Evolutionary conservation across 2,329 filamentous ascomycete genomes (phyloP).

Genomic region (Polychaeton citri): DNA sequence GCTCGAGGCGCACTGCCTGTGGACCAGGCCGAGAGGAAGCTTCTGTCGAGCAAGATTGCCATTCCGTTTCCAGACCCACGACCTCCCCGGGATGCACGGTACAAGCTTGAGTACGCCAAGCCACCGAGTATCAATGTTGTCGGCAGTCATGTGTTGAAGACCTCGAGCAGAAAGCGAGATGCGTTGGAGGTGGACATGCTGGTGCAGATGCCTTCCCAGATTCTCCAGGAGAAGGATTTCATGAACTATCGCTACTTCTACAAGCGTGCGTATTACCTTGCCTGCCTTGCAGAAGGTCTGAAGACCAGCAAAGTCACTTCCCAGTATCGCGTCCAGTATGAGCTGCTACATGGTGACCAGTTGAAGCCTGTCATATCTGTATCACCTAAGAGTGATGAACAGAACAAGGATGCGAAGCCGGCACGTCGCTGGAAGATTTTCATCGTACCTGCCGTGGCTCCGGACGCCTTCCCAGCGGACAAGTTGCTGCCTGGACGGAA

Average conservation of each 20-base stretch:
- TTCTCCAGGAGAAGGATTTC: slow-evolving; percentile 93
- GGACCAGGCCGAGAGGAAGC: slow-evolving; percentile 51
- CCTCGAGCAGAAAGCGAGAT: slow-evolving; percentile 46
- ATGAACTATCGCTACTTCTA: slow-evolving; percentile 88
- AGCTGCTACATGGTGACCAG: slow-evolving; percentile 17
- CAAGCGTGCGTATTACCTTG: slow-evolving; percentile 82
- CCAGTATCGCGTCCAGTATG: slow-evolving; percentile 32
- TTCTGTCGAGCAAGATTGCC: slow-evolving; percentile 54
- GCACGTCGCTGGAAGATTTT: slow-evolving; percentile 48
- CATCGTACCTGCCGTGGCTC: slow-evolving; percentile 62
- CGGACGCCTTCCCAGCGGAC: slow-evolving; percentile 52
- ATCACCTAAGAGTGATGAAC: slow-evolving; percentile 17
- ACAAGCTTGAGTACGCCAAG: slow-evolving; percentile 65
- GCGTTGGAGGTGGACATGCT: slow-evolving; percentile 63
- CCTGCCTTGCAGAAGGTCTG: slow-evolving; percentile 62
- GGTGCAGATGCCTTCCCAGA: slow-evolving; percentile 61
- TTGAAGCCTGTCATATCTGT: slow-evolving; percentile 54
- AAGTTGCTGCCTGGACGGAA: slow-evolving; percentile 61
- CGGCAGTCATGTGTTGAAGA: slow-evolving; percentile 72
- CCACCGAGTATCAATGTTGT: slow-evolving; percentile 74
- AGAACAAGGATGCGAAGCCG: slow-evolving; percentile 5
- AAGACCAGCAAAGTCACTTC: slow-evolving; percentile 48
- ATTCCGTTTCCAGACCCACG: slow-evolving; percentile 77
- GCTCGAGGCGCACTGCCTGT: slow-evolving; percentile 40
- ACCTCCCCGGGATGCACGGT: slow-evolving; percentile 62